These are phyloP conservation scores for Colletotrichum musicola DNA, from an alignment of 2,329 filamentous ascomycete species.

Conservation along the genomic window DNA sequence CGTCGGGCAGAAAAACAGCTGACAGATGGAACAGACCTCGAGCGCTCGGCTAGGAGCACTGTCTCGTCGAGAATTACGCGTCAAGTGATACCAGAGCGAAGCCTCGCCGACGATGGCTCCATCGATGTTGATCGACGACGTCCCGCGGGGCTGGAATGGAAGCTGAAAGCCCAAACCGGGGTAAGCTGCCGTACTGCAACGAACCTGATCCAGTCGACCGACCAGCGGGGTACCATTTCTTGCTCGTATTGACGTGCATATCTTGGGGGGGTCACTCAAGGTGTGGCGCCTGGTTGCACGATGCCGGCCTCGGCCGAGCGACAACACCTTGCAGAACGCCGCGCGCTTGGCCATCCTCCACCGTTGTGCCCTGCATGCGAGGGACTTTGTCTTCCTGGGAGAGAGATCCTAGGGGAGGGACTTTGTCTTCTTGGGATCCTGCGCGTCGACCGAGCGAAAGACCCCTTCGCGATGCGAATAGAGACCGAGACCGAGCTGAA, in stretches of 20 bases:
- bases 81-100: background rate
- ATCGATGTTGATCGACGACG: background rate
- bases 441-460: background rate
- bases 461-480: constrained; percentile 11
- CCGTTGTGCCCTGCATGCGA: constrained; percentile 4
- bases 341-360: constrained; percentile 10
- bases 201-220: constrained; percentile 4
- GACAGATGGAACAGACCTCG: constrained; percentile 23
- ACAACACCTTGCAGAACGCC: constrained; percentile 16
- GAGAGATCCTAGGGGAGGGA: background rate
- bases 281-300: constrained; percentile 18
- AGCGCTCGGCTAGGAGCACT: background rate
- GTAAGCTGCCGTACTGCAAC: background rate
- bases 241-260: background rate
- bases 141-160: constrained; percentile 6
- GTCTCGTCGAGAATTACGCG: background rate
- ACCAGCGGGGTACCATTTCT: background rate
- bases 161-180: background rate
- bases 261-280: background rate
- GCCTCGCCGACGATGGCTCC: background rate
- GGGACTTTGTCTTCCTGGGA: background rate
- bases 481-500: constrained; percentile 13
- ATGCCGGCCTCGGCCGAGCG: constrained; percentile 37
- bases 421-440: background rate
- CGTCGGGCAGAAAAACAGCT: constrained; percentile 17